Evolutionary conservation across 2,329 filamentous ascomycete species (phyloP), one percentile per base, ranked within the genome.

Genomic region (Dothistroma pini): DNA sequence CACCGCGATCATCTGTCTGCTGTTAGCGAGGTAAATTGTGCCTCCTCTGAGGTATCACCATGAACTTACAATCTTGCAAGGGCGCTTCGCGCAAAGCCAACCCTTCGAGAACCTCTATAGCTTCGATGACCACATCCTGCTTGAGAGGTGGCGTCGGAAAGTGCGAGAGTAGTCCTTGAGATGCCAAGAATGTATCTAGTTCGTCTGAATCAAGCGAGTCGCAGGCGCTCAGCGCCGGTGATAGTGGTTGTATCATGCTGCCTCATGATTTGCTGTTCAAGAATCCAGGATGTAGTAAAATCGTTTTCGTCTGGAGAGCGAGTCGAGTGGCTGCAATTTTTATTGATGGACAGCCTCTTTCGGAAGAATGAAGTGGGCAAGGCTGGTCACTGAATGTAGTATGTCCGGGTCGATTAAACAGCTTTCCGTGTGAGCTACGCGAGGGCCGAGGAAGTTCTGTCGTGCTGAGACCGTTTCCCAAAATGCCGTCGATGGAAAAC

Each of bases 191-290:
- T 10, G 72, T 71, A 54, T 75, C 72, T 34, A 74, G 65, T 54
- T 72, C 71, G 14, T 71, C 69, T 25, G 69, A 68, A 54, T 66
- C 69, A 21, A 74, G 65, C 34, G 69, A 70, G 50, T 73, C 70
- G 63, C 66, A 70, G 25, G 60, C 61, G 63, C 71, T 74, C n/a
- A 68, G 64, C 10, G 69, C 65, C 21, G 71, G 71, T 41, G 72
- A 73, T 34, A 68, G 66, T 21, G 67, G 69, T 29, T 60, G 61
- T 29, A 25, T 3, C 52, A 63, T 52, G 34, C 44, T 58, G 50
- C 25, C 34, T 51, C 44, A 60, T 55, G 58, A 44, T 44, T 47
- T 19, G 41, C n/a, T 19, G 41, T n/a, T 19, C 41, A 3, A 44
- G 16, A 8, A 19, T 44, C n/a, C 10, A 44, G n/a, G 16, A 1